These are phyloP conservation scores for Ephemerocybe angulata DNA, from an alignment of 768 basidiomycete genomes.

Conservation along the genomic window DNA sequence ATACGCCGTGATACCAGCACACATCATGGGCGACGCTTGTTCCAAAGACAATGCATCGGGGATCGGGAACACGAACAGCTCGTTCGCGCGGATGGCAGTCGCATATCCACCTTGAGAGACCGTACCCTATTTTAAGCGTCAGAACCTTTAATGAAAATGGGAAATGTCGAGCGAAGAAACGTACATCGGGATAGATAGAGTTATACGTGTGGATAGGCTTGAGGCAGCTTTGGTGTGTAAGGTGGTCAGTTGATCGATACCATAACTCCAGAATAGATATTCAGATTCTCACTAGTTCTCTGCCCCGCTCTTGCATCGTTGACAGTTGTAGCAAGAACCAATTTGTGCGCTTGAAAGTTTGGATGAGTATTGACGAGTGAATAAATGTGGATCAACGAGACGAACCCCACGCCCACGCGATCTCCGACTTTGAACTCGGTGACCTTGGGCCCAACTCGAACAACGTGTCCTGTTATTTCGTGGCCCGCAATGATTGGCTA, in stretches of 20 bases:
- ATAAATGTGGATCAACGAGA: background rate
- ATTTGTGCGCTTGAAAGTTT: constrained; percentile 37
- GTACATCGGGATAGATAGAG: constrained; percentile 34
- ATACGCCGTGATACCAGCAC: constrained; percentile 61
- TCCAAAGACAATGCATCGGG: constrained; percentile 50
- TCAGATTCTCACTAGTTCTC: constrained; percentile 56
- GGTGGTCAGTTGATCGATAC: no score
- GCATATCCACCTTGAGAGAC: constrained; percentile 47
- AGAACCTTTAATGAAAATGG: no score
- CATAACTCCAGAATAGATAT: background rate
- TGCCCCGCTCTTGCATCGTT: constrained; percentile 45
- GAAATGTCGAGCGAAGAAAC: background rate
- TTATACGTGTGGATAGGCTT: constrained; percentile 41
- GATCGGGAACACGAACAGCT: constrained; percentile 57
- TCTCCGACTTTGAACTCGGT: constrained; percentile 54
- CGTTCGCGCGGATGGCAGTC: constrained; percentile 40
- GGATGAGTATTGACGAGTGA: background rate
- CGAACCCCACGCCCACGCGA: constrained; percentile 44
- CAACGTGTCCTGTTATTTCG: constrained; percentile 54
- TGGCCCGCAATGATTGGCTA: constrained; percentile 43
- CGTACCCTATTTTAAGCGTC: constrained; percentile 21
- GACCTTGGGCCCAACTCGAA: constrained; percentile 52
- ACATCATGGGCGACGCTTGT: constrained; percentile 60
- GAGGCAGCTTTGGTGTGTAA: constrained; percentile 46
- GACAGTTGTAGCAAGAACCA: constrained; percentile 46